phyloP scores from a whole-genome alignment of 2,329 filamentous ascomycete species.

The Plenodomus lindquistii region DNA sequence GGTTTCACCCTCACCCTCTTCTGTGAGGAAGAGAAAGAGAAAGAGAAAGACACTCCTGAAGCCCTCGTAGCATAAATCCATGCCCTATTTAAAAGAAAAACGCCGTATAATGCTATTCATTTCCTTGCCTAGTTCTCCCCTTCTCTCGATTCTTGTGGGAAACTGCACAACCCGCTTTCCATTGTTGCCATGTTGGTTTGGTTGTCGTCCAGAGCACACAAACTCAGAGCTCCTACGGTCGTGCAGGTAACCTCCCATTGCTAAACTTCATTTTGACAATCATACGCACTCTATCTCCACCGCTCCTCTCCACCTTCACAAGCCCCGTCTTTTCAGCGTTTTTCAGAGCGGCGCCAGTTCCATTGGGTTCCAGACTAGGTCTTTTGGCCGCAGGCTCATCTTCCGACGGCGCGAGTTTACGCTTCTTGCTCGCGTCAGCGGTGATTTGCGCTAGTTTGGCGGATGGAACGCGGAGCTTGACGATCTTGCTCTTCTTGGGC shows the following conservation, averaged over 20 bases:
- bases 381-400: slow-evolving; percentile 32
- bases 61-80: too few species aligned
- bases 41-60: too few species aligned
- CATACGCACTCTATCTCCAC: slow-evolving; percentile 18
- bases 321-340: slow-evolving; percentile 12
- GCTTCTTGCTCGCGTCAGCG: slow-evolving; percentile 20
- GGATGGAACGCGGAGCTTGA: slow-evolving; percentile 28
- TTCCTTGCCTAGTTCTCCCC: too few species aligned
- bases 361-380: slow-evolving; percentile 32
- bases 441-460: slow-evolving; percentile 15
- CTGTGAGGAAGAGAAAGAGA: too few species aligned
- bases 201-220: neutral
- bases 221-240: too few species aligned
- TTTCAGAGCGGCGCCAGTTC: slow-evolving; percentile 1
- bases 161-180: too few species aligned
- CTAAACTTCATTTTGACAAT: slow-evolving; percentile 27
- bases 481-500: slow-evolving; percentile 31
- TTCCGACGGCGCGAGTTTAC: slow-evolving; percentile 21
- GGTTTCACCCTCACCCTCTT: too few species aligned
- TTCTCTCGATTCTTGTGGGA: too few species aligned
- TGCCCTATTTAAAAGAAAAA: too few species aligned
- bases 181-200: too few species aligned
- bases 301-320: slow-evolving; percentile 22
- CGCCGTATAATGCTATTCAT: too few species aligned
- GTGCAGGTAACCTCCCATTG: slow-evolving; percentile 12